Evolutionary conservation across 805 yeast genomes (phyloP), one percentile per base, ranked within the genome.

Genomic region (Zygosaccharomyces pseudorouxii): DNA sequence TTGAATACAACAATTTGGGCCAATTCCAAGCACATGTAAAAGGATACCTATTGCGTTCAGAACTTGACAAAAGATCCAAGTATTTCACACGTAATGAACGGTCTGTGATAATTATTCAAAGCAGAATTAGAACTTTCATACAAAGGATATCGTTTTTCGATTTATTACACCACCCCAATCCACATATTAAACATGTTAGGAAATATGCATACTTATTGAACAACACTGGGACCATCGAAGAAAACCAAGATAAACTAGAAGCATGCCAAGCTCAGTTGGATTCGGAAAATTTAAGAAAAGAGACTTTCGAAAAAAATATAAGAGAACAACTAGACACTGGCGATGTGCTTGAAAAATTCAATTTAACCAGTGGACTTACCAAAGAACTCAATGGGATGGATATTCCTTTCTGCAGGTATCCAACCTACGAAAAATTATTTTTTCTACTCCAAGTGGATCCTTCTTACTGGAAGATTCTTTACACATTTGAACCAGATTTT

Each of bases 371-470:
- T 8, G 54, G 47, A 2, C 43, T 51, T 7, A 42, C 51, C 11
- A 40, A 47, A 14, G 38, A 48, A 10, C 31, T 54, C 10, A 38
- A 48, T n/a, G 43, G 53, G 33, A 42, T 50, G 36, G 48, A 42
- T n/a, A 43, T 53, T 14, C 55, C 63, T 1, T 45, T 45, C 9
- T 48, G 55, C 11, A 53, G 48, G 25, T 54, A 55, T 42, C 59
- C 62, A 33, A 55, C 59, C 5, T 86, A 85, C 65, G 96, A 84
- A 57, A 84, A 86, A 19, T 61, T 92, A 45, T 82, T 93, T 56
- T 93, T 84, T 60, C 68, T 92, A 22, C 65, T 93, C 38, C 98
- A 93, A 63, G 86, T 95, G 0, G 88, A 87, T 58, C 86, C 96
- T 0, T 63, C 66, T 0, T 92, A 92, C 59, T 74, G 90, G 60